Evolutionary conservation across 176 grass and related monocot species (phyloP).

Genomic region (Calamus simplicifolius): DNA sequence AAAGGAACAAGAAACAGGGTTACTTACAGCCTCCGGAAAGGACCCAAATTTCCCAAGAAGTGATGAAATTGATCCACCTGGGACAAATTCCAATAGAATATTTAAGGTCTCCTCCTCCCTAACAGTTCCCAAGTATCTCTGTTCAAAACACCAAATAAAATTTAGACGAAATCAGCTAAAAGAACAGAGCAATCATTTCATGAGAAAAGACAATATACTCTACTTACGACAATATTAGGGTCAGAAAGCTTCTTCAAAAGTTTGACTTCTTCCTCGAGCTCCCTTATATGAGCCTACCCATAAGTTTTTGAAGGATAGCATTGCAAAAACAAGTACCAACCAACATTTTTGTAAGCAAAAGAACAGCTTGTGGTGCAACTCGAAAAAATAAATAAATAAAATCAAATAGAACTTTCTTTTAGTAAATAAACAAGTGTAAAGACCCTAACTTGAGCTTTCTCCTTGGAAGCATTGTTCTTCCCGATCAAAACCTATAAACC

Average conservation of each 20-base stretch:
- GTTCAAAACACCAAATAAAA: slow-evolving; percentile 4
- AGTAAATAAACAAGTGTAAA: neutral
- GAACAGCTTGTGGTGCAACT: neutral
- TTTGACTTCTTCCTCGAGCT: slow-evolving; percentile 98
- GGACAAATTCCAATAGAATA: slow-evolving; percentile 94
- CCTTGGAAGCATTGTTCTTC: slow-evolving; percentile 67
- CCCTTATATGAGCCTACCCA: slow-evolving; percentile 75
- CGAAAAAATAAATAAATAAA: no score
- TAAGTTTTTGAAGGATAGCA: slow-evolving; percentile 6
- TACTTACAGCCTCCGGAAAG: slow-evolving; percentile 82
- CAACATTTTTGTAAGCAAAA: neutral
- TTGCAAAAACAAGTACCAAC: neutral
- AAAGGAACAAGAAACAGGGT: slow-evolving; percentile 4
- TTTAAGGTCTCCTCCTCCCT: slow-evolving; percentile 86
- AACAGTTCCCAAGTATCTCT: slow-evolving; percentile 95
- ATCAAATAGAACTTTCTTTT: no score
- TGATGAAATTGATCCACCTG: slow-evolving; percentile 95
- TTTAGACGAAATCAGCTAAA: no score
- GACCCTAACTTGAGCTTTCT: slow-evolving; percentile 83
- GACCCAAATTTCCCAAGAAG: slow-evolving; percentile 85
- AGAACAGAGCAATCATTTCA: neutral
- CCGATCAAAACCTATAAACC: slow-evolving; percentile 71
- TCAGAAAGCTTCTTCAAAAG: slow-evolving; percentile 90
- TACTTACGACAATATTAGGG: slow-evolving; percentile 94
- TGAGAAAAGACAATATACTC: slow-evolving; percentile 4